phyloP scores from a whole-genome alignment of 2,329 filamentous ascomycete genomes.

The Albifimbria verrucaria region DNA sequence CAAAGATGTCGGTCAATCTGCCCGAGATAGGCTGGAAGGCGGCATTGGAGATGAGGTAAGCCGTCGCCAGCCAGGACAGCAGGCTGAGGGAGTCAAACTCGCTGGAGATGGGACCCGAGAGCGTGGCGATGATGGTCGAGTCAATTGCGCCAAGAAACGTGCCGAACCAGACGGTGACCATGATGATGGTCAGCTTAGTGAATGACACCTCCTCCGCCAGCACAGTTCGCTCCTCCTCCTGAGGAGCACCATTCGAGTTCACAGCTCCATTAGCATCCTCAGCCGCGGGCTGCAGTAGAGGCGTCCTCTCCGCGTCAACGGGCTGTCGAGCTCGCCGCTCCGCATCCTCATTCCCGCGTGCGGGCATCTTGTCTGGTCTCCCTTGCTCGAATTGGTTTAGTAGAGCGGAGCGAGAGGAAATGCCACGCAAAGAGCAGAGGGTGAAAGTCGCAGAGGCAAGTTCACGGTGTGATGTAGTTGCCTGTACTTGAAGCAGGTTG shows the following conservation, averaged over 20 bases:
- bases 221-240: slow-evolving; percentile 43
- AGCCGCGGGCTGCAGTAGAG: slow-evolving; percentile 17
- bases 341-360: neutral
- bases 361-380: neutral
- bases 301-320: slow-evolving; percentile 19
- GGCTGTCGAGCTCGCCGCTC: neutral
- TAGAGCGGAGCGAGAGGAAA: too few relatives aligned
- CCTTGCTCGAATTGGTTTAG: too few relatives aligned
- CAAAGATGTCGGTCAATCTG: slow-evolving; percentile 84
- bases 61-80: slow-evolving; percentile 83
- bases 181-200: slow-evolving; percentile 48
- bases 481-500: neutral
- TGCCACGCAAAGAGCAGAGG: too few relatives aligned
- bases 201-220: slow-evolving; percentile 47
- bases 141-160: slow-evolving; percentile 67
- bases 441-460: too few relatives aligned
- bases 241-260: slow-evolving; percentile 5
- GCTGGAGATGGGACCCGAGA: slow-evolving; percentile 78
- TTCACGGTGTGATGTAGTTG: too few relatives aligned
- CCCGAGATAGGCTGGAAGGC: slow-evolving; percentile 84
- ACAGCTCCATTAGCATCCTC: slow-evolving; percentile 5
- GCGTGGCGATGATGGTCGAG: slow-evolving; percentile 79
- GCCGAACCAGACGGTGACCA: slow-evolving; percentile 55
- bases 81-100: slow-evolving; percentile 78
- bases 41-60: slow-evolving; percentile 85